Evolutionary conservation across 2,329 filamentous ascomycete genomes (phyloP).

Genomic region (Bipolaris bicolor): DNA sequence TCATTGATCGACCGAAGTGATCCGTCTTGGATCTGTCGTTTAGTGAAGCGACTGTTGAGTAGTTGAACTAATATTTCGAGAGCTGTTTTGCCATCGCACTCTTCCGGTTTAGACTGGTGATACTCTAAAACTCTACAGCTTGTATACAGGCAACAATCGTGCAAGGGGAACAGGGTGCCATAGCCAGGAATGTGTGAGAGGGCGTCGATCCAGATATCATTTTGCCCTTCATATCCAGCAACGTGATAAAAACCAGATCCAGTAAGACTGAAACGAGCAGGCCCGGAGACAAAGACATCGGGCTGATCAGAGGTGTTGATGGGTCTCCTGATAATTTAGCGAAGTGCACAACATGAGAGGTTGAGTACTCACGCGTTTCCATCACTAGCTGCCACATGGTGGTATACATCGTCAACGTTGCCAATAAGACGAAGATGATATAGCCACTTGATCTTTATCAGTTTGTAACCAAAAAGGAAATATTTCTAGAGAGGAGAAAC

Average conservation of each 20-base stretch:
- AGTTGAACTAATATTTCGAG: slow-evolving; percentile 19
- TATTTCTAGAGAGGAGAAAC: background rate
- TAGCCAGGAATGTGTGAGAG: slow-evolving; percentile 15
- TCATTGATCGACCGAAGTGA: slow-evolving; percentile 18
- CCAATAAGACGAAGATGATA: slow-evolving; percentile 31
- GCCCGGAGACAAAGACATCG: slow-evolving; percentile 29
- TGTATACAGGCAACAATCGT: slow-evolving; percentile 32
- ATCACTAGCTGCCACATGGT: slow-evolving; percentile 18
- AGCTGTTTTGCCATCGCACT: background rate
- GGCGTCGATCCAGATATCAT: slow-evolving; percentile 23
- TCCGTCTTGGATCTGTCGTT: background rate
- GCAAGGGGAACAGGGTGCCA: slow-evolving; percentile 33
- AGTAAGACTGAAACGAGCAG: slow-evolving; percentile 17
- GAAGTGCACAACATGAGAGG: too few relatives aligned
- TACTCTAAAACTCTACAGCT: slow-evolving; percentile 25
- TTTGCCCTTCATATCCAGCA: slow-evolving; percentile 11
- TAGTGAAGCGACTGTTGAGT: slow-evolving; percentile 19
- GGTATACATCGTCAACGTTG: slow-evolving; percentile 13
- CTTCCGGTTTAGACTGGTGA: background rate
- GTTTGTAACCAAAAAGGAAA: background rate
- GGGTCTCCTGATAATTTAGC: slow-evolving; percentile 4
- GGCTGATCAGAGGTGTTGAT: slow-evolving; percentile 16
- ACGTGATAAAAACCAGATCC: slow-evolving; percentile 26
- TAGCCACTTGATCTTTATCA: slow-evolving; percentile 30
- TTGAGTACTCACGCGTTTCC: slow-evolving; percentile 8